Evolutionary conservation across 2,329 filamentous ascomycete species (phyloP), one percentile per base, ranked within the genome.

Genomic region (Neocatenulostroma microsporum): DNA sequence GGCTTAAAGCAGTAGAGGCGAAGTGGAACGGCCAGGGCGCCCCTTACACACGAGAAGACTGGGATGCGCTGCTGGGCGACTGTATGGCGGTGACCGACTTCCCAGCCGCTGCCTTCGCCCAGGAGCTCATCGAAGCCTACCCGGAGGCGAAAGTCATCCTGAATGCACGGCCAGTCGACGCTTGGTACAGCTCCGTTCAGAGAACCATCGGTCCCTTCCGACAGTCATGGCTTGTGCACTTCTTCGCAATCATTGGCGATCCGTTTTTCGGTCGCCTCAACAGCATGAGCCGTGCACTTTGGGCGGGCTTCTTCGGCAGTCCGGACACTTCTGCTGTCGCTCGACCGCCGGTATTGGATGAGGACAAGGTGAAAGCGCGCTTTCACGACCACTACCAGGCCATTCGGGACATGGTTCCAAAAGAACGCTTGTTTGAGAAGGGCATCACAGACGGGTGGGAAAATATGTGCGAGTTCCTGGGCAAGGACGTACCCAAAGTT

Each of bases 401-500:
- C 8, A 27, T 30, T 8, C 9, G 35, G 10, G 35, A 27, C 8
- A 21, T 6, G 18, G 35, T 23, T 9, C 26, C 35, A 15, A 10
- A 12, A 21, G 25, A 36, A 27, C 18, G 12, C 5, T 15, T 37
- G 25, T 42, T 57, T 5, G 45, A 49, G 19, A 42, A 48, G 21
- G 29, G 40, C 23, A 13, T 46, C 10, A 30, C 44, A 4, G 37
- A 44, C 31, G 49, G 49, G 9, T 58, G 55, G 55, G 39, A 41
- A 20, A 46, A 46, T 10, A 30, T 56, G 11, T 55, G 53, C 39
- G 28, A 42, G 5, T 56, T 53, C 19, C 40, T 57, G 12, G 46
- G 39, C 0, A 38, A 40, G 18, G 23, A 38, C 1, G 35, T 48
- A 3, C 52, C 53, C 8, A 33, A 44, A 3, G 37, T 34, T 9